These are phyloP conservation scores for Osmanthus fragrans DNA, from an alignment of 257 asterid genomes.

Conservation along the genomic window DNA sequence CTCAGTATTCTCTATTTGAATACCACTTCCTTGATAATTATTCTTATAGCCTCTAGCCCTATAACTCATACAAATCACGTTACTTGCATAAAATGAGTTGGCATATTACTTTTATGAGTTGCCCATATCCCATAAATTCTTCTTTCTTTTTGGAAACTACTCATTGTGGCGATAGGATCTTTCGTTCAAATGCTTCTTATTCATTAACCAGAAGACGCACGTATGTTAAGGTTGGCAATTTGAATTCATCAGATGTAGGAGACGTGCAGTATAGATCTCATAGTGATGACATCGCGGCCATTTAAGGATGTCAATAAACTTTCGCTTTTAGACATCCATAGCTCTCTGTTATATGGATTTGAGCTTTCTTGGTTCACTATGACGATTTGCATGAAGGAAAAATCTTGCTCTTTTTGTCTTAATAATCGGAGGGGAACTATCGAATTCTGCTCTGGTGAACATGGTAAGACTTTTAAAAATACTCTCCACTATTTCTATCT, in stretches of 20 bases:
- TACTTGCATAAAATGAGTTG: background rate
- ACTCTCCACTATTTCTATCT: too few relatives aligned
- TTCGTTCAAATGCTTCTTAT: background rate
- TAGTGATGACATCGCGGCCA: slow-evolving; percentile 11
- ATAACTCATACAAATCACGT: too few relatives aligned
- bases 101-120: slow-evolving; percentile 21
- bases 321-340: slow-evolving; percentile 27
- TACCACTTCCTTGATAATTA: rapidly evolving
- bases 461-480: too few relatives aligned
- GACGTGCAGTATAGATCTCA: slow-evolving; percentile 19
- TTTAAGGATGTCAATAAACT: background rate
- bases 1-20: background rate
- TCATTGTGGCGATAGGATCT: background rate
- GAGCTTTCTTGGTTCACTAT: slow-evolving; percentile 25
- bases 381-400: slow-evolving; percentile 1
- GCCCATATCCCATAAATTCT: slow-evolving; percentile 20
- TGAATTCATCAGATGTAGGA: background rate
- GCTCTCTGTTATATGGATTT: slow-evolving; percentile 30
- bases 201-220: background rate
- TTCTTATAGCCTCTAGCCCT: background rate
- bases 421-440: too few relatives aligned
- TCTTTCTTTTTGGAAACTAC: background rate
- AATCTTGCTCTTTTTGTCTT: too few relatives aligned
- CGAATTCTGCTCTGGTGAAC: too few relatives aligned
- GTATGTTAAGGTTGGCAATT: slow-evolving; percentile 22